These are phyloP conservation scores for Lagenidium sp. DNA, from an alignment of 352 stramenopile genomes.

Conservation along the genomic window DNA sequence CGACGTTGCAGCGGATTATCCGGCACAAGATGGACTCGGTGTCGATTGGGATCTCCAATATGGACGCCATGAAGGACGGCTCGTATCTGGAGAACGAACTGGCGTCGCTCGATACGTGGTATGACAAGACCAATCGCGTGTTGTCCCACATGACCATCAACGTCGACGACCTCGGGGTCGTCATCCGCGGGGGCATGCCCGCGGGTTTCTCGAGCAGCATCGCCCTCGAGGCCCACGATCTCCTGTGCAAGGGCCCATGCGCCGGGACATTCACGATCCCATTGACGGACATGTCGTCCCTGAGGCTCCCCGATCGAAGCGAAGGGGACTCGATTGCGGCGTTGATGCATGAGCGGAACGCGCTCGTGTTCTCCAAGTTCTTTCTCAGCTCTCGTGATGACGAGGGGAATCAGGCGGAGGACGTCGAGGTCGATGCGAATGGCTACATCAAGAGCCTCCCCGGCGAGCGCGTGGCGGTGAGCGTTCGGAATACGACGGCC, in stretches of 20 bases:
- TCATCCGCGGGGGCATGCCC: conserved; percentile 46
- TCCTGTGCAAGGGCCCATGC: conserved; percentile 58
- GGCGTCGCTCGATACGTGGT: conserved; percentile 34
- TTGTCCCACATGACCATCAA: conserved; percentile 49
- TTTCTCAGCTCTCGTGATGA: conserved; percentile 13
- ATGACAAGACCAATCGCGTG: conserved; percentile 40
- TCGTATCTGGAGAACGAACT: conserved; percentile 52
- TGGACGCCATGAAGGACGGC: conserved; percentile 44
- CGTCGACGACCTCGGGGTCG: conserved; percentile 49
- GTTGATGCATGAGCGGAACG: conserved; percentile 46
- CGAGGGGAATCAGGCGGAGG: not conserved
- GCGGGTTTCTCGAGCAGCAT: conserved; percentile 42
- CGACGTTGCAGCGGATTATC: conserved; percentile 46
- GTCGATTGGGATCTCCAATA: conserved; percentile 36
- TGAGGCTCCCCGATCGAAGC: not conserved
- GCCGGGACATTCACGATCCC: conserved; percentile 44
- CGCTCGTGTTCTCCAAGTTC: conserved; percentile 52
- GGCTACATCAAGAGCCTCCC: conserved; percentile 6
- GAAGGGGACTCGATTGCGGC: conserved; percentile 10
- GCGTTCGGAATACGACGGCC: conserved; percentile 49
- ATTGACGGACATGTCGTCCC: conserved; percentile 29
- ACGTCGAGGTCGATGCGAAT: not conserved
- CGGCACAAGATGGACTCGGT: conserved; percentile 61
- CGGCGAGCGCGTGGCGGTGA: conserved; percentile 39
- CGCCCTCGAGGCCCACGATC: conserved; percentile 42